Percentiles rank a stretch among this genome's conserved stretches.
Conservation (phyloP, 139 green algal species). For the Chlorella sp. region DNA sequence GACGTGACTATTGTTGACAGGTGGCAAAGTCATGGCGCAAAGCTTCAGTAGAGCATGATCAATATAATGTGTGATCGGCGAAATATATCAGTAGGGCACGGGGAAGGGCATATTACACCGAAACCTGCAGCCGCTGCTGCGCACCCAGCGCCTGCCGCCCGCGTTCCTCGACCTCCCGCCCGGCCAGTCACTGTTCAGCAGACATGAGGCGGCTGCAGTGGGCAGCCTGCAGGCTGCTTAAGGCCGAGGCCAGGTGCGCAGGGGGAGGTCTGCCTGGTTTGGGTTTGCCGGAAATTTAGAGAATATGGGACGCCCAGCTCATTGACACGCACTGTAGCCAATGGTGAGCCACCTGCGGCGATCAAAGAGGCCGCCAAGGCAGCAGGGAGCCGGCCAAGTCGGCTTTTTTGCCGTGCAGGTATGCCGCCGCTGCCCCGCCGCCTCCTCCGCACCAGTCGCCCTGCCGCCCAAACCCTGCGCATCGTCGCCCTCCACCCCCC, state of each 20-base stretch:
- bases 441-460: neutral
- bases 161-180: too few relatives aligned
- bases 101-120: too few relatives aligned
- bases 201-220: constrained; percentile 15
- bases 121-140: neutral
- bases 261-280: too few relatives aligned
- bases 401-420: too few relatives aligned
- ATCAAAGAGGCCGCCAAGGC: neutral
- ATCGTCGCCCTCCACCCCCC: neutral
- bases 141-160: neutral
- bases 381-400: neutral
- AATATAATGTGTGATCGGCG: too few relatives aligned
- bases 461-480: neutral
- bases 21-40: too few relatives aligned
- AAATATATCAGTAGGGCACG: too few relatives aligned
- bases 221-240: constrained; percentile 1
- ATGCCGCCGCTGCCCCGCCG: neutral
- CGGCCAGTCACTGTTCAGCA: neutral
- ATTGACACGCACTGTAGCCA: too few relatives aligned
- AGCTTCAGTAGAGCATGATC: too few relatives aligned
- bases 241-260: constrained; percentile 1
- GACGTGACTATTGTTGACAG: too few relatives aligned
- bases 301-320: neutral
- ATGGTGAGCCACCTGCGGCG: too few relatives aligned
- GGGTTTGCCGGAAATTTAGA: neutral